Percentiles rank a stretch among this genome's conserved stretches.
These are phyloP conservation scores for Trichophyton mentagrophytes DNA, from an alignment of 2,329 filamentous ascomycete species.

Conservation along the genomic window DNA sequence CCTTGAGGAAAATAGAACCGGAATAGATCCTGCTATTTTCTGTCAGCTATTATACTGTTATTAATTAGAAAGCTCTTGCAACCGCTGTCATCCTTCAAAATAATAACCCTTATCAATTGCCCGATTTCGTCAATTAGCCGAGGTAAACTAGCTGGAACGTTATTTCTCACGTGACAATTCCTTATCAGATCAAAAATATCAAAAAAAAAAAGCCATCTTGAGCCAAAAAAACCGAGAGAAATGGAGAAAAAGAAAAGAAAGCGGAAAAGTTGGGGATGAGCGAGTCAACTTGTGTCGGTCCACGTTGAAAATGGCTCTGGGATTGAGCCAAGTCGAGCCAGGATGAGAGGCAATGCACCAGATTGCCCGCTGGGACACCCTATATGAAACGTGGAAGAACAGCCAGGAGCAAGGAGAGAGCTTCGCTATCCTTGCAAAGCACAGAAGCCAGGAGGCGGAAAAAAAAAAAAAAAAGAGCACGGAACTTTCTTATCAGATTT, in stretches of 20 bases:
- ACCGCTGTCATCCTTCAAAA: neutral
- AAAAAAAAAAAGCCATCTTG: neutral
- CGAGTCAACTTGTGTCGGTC: neutral
- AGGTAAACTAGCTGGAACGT: neutral
- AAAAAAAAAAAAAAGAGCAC: neutral
- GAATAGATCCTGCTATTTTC: neutral
- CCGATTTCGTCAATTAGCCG: neutral
- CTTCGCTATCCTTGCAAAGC: neutral
- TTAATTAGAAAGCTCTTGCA: neutral
- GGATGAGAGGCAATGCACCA: neutral
- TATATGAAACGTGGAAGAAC: neutral
- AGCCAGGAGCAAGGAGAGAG: neutral
- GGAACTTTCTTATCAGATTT: conserved; percentile 1
- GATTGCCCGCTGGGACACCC: neutral
- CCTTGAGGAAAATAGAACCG: neutral
- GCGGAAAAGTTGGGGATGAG: neutral
- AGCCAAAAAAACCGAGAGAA: neutral
- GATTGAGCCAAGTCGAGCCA: neutral
- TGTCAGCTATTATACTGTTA: neutral
- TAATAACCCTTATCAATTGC: neutral
- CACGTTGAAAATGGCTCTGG: neutral
- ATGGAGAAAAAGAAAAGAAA: neutral
- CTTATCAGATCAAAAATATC: neutral
- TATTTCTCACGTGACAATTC: neutral
- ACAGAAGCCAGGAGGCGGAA: neutral